Base-by-base conservation (phyloP, 768 basidiomycete genomes). In the Trametes maxima region DNA sequence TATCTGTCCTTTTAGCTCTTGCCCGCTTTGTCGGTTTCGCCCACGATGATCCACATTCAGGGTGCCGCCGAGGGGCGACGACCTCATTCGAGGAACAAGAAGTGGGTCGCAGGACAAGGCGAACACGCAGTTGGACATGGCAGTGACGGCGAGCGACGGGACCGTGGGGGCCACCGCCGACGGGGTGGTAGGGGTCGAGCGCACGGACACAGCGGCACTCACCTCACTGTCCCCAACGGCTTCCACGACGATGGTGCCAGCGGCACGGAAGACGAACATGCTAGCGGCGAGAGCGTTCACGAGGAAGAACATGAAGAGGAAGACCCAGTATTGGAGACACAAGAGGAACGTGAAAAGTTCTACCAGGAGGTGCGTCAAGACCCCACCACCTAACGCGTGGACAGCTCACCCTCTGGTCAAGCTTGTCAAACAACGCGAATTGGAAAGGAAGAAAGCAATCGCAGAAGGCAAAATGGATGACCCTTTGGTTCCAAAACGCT, bases 401-500 rank as follows among this genome's bases (percentile, higher is more conserved):
- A 55, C 68, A 57, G 49, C 60, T 74, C 53, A 65, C 54, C 11
- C 28, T 52, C 52, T 45, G 36, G 54, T 48, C 11, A 45, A 64
- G 91, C 76, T 93, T 63, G 85, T 89, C 24, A 89, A 87, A 78
- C 82, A 83, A 3, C 87, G 91, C 51, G 89, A 93, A 67, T 69
- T 72, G 3, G 92, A 92, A 69, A 78, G 85, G 52, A 88, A 87
- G 72, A 80, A 75, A 49, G 89, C 89, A 16, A 94, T 97, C 55
- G 80, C 86, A 0, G 85, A 88, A 37, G 93, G 94, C 6, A 87
- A 90, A 69, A 94, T 97, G 84, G 90, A 92, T 63, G 93, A 94
- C 69, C 95, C 94, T 0, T 70, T 82, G 43, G 87, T 88, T 11
- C 86, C 89, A 2, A 89, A 89, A 70, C 82, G 88, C 14, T 80